Base-by-base conservation (phyloP, 1,284 basidiomycete genomes). In the Tetrapyrgos nigripes region DNA sequence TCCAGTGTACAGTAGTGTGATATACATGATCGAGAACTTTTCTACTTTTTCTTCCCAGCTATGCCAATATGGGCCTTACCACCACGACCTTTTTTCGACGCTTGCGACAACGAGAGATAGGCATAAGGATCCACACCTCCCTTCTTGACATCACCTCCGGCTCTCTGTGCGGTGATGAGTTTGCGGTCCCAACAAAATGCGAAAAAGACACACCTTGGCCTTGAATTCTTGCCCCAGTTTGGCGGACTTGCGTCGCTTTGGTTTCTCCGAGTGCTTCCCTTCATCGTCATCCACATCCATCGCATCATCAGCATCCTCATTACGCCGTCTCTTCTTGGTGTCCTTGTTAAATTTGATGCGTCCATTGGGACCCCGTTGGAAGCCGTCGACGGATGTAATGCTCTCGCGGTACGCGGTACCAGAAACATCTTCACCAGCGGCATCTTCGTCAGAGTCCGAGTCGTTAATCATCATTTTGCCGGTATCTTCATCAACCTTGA, bases 331-430 rank as follows among this genome's bases (percentile, higher is more conserved):
- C 69, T 95, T 93, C 77, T 96, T 97, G 26, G 93, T 97, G 70
- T 98, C 93, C 78, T 98, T 98, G 80, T 98, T 94, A 79, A 98
- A 97, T 76, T 95, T 97, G 70, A 98, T 79, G 35, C 86, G 87
- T 19, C 97, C 97, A 60, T 88, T 88, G 1, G 88, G 81, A 33
- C 93, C 93, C 29, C 94, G 87, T 1, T 86, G 89, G 75, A 95
- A 94, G 5, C 97, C 97, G 70, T 98, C 97, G 27, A 88, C 87
- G 4, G 92, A 92, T 10, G 89, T 89, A 57, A 95, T 73, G 55
- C 83, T 86, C 72, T 97, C 93, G 57, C 86, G 84, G 75, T 97
- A 99, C 1, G 95, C 96, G 11, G 79, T 82, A n/a, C 92, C 94
- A 44, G 81, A 91, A 3, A 89, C 82, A 33, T 88, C 84, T 37